Base-by-base conservation (phyloP, 169 alveolate species). In the Plasmodium ovale region DNA sequence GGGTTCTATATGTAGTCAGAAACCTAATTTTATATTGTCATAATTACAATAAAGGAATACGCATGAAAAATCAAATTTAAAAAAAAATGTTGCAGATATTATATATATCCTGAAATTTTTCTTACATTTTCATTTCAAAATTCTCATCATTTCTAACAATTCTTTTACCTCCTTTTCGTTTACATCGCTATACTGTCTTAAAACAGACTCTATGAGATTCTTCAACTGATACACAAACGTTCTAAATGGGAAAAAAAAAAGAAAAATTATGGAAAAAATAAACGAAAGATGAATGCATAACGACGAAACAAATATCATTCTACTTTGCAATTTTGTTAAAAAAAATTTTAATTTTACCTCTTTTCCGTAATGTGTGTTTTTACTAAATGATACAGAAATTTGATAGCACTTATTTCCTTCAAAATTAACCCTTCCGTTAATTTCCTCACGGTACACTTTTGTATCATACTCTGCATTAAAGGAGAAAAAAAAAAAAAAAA, bases 391-490 rank as follows among this genome's bases (percentile, higher is more conserved):
- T 64, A 25, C 31, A 82, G 16, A 69, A 82, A 82, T 39, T 82
- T 82, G 33, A 64, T 58, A 9, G 90, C 90, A 70, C 6, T 31
- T 19, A 64, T 56, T 64, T 65, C 59, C 23, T 65, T 82, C 31
- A 82, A 82, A 65, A 82, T 25, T 27, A 82, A 16, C 33, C 6
- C 69, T 14, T 59, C 74, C 9, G 65, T 47, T 65, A 51, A n/a
- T n/a, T 49, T 42, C 49, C 51, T 67, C 47, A 9, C 39, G 39
- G 44, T 82, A 59, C 90, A 82, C 35, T 49, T 64, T 64, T 82
- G 84, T 82, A 69, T 69, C 54, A 82, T 53, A 82, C 82, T 82
- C 90, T 82, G 49, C 14, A 82, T 23, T 4, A 37, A 44, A 29
- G 33, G 21, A 69, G 5, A 68, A 35, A 9, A 4, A 27, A 29